Conservation (phyloP, 768 basidiomycete species). For the Mycena polygramma region DNA sequence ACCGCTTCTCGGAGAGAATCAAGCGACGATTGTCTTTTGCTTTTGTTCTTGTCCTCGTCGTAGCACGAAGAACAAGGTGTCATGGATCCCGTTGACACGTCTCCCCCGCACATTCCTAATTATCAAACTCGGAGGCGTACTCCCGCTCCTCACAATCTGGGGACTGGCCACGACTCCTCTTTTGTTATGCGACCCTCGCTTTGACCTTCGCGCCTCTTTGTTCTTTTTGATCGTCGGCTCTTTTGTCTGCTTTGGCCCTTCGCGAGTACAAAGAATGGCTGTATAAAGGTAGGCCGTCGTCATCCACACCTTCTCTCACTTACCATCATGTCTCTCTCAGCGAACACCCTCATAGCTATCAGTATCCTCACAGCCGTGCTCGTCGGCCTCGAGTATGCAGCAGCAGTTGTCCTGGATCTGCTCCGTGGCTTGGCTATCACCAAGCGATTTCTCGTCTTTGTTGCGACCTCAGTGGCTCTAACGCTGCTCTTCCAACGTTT, state of each 20-base stretch:
- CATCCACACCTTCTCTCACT: background rate
- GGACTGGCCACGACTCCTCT: background rate
- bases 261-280: background rate
- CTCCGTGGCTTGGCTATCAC: conserved; percentile 1
- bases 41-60: too few species aligned
- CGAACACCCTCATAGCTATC: background rate
- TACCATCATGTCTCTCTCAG: conserved; percentile 25
- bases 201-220: background rate
- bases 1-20: too few species aligned
- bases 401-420: background rate
- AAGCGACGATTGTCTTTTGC: too few species aligned
- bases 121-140: background rate
- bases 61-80: too few species aligned
- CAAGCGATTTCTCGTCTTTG: background rate
- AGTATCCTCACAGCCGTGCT: conserved; percentile 5
- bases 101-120: too few species aligned
- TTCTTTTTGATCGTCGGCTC: background rate
- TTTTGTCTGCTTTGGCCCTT: conserved; percentile 3
- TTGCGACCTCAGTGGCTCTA: conserved; percentile 2
- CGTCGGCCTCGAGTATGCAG: conserved; percentile 10
- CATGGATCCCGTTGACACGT: too few species aligned
- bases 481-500: background rate
- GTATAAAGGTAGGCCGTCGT: background rate
- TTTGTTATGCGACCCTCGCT: background rate
- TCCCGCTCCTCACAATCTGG: too few species aligned